These are phyloP conservation scores for Tricholoma terreum DNA, from an alignment of 768 basidiomycete species.

Conservation along the genomic window DNA sequence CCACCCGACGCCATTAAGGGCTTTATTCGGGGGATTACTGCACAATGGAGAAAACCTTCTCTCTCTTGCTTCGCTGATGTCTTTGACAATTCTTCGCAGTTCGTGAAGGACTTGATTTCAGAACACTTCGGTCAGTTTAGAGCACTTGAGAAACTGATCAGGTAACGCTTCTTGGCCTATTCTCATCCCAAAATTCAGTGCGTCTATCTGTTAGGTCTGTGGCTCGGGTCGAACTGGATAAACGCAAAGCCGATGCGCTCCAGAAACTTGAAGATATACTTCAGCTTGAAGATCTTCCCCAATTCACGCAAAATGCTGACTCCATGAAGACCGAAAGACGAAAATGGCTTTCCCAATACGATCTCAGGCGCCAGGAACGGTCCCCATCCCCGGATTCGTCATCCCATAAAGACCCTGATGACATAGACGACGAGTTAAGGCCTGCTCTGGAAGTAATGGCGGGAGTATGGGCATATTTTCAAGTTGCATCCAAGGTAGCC, in stretches of 20 bases:
- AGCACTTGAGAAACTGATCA: conserved; percentile 23
- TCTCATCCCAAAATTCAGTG: not conserved
- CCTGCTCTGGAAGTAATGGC: conserved; percentile 52
- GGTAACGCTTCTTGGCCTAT: conserved; percentile 13
- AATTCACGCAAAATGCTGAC: no score
- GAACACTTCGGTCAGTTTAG: conserved; percentile 29
- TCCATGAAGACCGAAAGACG: no score
- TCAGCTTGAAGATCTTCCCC: no score
- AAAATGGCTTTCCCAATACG: no score
- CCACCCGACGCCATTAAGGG: conserved; percentile 33
- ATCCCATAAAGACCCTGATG: not conserved
- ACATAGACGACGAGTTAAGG: conserved; percentile 37
- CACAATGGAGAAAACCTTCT: conserved; percentile 26
- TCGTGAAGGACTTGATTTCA: conserved; percentile 19
- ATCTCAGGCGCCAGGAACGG: no score
- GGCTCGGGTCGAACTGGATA: no score
- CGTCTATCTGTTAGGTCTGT: no score
- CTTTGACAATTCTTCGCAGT: conserved; percentile 1
- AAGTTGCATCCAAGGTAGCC: conserved; percentile 52
- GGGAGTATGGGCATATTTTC: conserved; percentile 53
- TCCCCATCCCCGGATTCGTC: no score
- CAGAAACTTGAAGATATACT: no score
- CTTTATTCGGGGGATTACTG: conserved; percentile 25
- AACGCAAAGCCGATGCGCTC: no score
- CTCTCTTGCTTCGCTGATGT: conserved; percentile 29